A percentile compares a stretch with the other conserved stretches of the same genome.
Evolutionary conservation across 495 filamentous ascomycete genomes (phyloP).

Genomic region (Physcia stellaris): DNA sequence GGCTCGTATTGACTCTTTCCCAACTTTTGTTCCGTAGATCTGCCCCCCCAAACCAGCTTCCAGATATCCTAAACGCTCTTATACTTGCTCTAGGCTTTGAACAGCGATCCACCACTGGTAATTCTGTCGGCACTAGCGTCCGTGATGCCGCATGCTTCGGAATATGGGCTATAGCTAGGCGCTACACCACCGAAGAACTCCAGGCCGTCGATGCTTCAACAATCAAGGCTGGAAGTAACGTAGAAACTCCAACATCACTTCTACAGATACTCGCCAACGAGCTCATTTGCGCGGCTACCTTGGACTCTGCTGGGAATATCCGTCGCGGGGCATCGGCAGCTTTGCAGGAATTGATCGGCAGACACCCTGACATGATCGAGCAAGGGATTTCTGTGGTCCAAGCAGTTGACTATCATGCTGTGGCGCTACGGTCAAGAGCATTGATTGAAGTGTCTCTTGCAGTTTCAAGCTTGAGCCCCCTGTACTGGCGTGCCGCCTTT

Average conservation of each 20-base stretch:
- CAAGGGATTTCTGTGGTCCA: conserved; percentile 79
- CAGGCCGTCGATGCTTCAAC: conserved; percentile 38
- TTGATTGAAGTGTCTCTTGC: conserved; percentile 59
- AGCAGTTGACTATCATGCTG: conserved; percentile 81
- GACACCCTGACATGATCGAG: conserved; percentile 71
- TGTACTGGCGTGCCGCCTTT: conserved; percentile 59
- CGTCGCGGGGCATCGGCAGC: conserved; percentile 84
- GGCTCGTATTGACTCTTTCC: conserved; percentile 71
- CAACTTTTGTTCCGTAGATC: conserved; percentile 72
- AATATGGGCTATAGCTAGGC: conserved; percentile 79
- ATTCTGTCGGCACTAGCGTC: conserved; percentile 81
- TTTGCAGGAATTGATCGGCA: conserved; percentile 83
- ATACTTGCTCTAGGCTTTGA: conserved; percentile 71
- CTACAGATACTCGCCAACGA: conserved; percentile 67
- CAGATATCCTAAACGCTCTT: conserved; percentile 56
- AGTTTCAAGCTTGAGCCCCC: conserved; percentile 44
- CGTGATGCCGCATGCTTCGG: conserved; percentile 93
- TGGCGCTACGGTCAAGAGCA: conserved; percentile 72
- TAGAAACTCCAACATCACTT: conserved; percentile 32
- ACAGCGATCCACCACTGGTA: conserved; percentile 65
- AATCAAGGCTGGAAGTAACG: conserved; percentile 17
- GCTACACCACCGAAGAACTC: conserved; percentile 72
- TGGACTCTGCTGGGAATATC: conserved; percentile 88
- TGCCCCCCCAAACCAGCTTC: conserved; percentile 49
- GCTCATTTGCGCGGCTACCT: conserved; percentile 64